Conservation (phyloP, 2,329 filamentous ascomycete species). For the Tricladium varicosporioides region DNA sequence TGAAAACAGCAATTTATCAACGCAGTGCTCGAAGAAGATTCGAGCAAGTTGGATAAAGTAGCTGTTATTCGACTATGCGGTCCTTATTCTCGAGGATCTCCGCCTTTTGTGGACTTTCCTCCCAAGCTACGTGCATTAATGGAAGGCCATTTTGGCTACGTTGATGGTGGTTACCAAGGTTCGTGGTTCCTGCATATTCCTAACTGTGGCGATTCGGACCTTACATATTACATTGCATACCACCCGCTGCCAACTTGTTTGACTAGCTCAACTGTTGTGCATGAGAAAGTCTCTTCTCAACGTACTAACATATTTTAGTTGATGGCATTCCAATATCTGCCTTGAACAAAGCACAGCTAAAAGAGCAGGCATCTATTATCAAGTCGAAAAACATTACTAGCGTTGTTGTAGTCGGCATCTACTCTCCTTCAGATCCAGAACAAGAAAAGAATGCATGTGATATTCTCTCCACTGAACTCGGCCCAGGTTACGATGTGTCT, state of each 20-base stretch:
- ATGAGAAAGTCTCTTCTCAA: too few species aligned
- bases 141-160: conserved; percentile 47
- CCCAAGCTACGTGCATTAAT: conserved; percentile 43
- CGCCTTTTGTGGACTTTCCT: conserved; percentile 50
- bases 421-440: conserved; percentile 54
- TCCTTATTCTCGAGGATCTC: conserved; percentile 46
- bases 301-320: conserved; percentile 15
- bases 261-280: too few species aligned
- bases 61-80: conserved; percentile 50
- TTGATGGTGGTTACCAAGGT: conserved; percentile 39
- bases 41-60: conserved; percentile 47
- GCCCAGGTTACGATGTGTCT: conserved; percentile 46
- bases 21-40: conserved; percentile 49
- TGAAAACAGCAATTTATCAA: conserved; percentile 45
- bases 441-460: conserved; percentile 51
- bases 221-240: too few species aligned
- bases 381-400: conserved; percentile 37
- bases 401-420: conserved; percentile 56
- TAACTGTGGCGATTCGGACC: too few species aligned
- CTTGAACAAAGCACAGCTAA: conserved; percentile 25
- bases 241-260: too few species aligned
- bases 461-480: conserved; percentile 40
- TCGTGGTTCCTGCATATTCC: background rate
- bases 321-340: conserved; percentile 26
- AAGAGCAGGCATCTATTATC: conserved; percentile 31